Percentiles rank a stretch among this genome's conserved stretches.
Evolutionary conservation across 306 rosid species (phyloP).

Genomic region (Aeschynomene evenia): DNA sequence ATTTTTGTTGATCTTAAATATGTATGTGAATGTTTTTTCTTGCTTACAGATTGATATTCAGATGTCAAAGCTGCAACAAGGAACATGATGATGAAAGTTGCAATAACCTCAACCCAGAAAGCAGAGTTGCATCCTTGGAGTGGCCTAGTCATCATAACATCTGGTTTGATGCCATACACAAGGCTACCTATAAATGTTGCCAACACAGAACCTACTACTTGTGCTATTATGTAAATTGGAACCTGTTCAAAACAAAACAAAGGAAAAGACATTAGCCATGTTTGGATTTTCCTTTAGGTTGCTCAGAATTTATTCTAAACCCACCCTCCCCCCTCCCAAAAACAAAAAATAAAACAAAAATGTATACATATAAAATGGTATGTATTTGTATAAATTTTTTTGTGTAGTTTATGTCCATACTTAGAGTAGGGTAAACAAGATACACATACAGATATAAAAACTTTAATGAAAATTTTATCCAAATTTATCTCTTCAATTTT

Average conservation of each 20-base stretch:
- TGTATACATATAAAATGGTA: no score
- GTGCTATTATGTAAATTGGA: conserved; percentile 62
- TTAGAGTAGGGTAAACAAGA: no score
- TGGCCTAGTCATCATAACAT: conserved; percentile 60
- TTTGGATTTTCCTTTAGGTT: no score
- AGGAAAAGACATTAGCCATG: background rate
- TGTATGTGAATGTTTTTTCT: conserved; percentile 2
- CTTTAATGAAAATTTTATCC: no score
- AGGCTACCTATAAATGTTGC: conserved; percentile 65
- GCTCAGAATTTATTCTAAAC: no score
- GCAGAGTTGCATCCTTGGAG: conserved; percentile 60
- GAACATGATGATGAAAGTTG: conserved; percentile 75
- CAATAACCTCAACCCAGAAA: conserved; percentile 77
- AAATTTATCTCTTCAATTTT: no score
- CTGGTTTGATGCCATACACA: conserved; percentile 57
- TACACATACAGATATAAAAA: no score
- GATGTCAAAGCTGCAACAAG: conserved; percentile 60
- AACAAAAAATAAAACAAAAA: no score
- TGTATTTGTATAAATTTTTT: no score
- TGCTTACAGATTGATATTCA: conserved; percentile 59
- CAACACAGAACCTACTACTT: conserved; percentile 60
- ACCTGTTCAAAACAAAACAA: conserved; percentile 50
- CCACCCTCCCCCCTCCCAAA: no score
- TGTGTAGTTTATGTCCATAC: no score
- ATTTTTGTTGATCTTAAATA: no score